These are phyloP conservation scores for Fusarium sp. DNA, from an alignment of 2,329 filamentous ascomycete genomes.

Conservation along the genomic window DNA sequence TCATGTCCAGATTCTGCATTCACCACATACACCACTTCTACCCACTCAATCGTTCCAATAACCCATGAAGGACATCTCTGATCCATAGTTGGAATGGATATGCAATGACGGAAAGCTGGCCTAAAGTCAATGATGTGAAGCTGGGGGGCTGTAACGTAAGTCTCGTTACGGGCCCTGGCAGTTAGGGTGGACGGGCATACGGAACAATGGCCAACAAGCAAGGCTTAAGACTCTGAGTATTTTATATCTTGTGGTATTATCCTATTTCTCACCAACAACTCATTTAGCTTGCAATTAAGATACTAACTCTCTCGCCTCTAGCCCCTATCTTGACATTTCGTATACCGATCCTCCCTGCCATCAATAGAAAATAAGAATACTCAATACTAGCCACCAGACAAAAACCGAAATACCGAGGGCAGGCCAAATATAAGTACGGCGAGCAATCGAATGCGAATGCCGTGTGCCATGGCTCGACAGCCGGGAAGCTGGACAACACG, in stretches of 20 bases:
- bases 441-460: background rate
- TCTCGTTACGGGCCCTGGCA: background rate
- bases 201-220: background rate
- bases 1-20: background rate
- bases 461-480: background rate
- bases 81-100: no score
- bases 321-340: background rate
- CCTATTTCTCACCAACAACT: background rate
- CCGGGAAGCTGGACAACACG: background rate
- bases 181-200: no score
- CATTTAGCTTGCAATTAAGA: background rate
- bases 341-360: background rate
- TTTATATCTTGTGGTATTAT: no score
- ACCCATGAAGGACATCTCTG: background rate
- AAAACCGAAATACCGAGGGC: background rate
- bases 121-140: no score
- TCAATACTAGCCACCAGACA: background rate
- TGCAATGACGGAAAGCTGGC: background rate
- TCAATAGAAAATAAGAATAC: background rate
- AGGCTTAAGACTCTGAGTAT: background rate
- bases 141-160: no score
- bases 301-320: background rate
- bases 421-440: no score
- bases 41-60: no score
- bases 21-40: background rate